Evolutionary conservation across 2,329 filamentous ascomycete genomes (phyloP), one percentile per base, ranked within the genome.

Genomic region (Penicillium expansum): DNA sequence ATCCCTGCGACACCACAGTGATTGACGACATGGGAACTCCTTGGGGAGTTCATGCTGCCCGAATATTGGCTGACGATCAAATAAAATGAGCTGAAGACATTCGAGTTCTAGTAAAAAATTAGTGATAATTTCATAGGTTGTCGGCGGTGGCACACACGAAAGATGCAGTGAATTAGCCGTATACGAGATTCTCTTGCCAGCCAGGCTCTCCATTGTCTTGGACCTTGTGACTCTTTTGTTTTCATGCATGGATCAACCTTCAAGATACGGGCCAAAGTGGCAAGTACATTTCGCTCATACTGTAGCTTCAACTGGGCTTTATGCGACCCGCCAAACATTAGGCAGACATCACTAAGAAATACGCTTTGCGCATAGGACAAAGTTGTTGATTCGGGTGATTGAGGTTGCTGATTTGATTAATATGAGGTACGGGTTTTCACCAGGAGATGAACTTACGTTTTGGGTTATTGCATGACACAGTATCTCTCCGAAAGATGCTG

Each of bases 101-200:
- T 51, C 48, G 14, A 51, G 48, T 14, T 51, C 48, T 51, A 8
- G 14, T 18, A 11, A n/a, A 43, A 7, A 11, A 8, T 51, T 43
- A 51, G 48, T 6, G 4, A 13, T 14, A 38, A 29, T 27, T 24
- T 4, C 10, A 20, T 51, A 7, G 11, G 20, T 43, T 43, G 9
- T 33, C 14, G 16, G 20, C 24, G 18, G 29, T 14, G 11, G 14
- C 18, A 51, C 48, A 13, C 16, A 51, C 48, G 48, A 18, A 51
- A 51, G 39, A 51, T 43, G 14, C 38, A 43, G 32, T 51, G 48
- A 33, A 51, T 16, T 32, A 51, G 27, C 33, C 48, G 48, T 33
- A 43, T 51, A 33, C 48, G 48, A 29, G 48, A 51, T 27, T 51
- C 48, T 30, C 38, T 51, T n/a, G 48, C 48, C 20, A 51, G 48